Conservation (phyloP, 257 asterid genomes). For the Cruciata laevipes region DNA sequence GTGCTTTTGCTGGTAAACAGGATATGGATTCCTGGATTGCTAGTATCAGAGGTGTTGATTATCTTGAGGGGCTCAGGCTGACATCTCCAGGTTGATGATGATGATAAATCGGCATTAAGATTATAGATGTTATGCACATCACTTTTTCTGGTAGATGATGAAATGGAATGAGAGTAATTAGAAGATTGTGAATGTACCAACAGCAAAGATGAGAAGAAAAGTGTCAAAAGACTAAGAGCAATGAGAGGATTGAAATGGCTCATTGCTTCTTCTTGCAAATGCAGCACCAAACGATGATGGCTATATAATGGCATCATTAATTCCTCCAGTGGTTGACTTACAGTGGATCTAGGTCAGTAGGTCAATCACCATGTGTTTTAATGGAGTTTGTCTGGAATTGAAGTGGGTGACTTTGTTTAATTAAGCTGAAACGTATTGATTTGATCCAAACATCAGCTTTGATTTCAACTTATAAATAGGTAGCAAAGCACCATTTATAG, state of each 20-base stretch:
- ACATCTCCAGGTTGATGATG: slow-evolving; percentile 21
- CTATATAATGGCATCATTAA: background rate
- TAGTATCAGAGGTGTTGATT: background rate
- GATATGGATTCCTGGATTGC: background rate
- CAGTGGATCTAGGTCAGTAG: no score
- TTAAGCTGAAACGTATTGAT: no score
- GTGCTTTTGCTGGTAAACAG: slow-evolving; percentile 13
- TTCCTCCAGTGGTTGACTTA: no score
- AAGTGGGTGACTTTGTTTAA: no score
- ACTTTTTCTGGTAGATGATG: no score
- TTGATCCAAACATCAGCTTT: no score
- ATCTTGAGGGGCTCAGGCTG: background rate
- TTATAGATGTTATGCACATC: no score
- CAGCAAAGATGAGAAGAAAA: background rate
- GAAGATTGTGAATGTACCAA: slow-evolving; percentile 3
- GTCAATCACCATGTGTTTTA: no score
- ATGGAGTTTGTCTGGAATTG: no score
- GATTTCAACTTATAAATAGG: no score
- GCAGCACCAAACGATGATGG: background rate
- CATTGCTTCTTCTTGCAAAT: background rate
- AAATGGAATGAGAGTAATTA: background rate
- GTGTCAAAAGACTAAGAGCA: background rate
- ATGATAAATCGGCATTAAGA: slow-evolving; percentile 12
- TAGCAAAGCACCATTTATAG: no score
- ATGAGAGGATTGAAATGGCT: background rate